These are phyloP conservation scores for Dendrobium chrysotoxum DNA, from an alignment of 106 monocot species.

Conservation along the genomic window DNA sequence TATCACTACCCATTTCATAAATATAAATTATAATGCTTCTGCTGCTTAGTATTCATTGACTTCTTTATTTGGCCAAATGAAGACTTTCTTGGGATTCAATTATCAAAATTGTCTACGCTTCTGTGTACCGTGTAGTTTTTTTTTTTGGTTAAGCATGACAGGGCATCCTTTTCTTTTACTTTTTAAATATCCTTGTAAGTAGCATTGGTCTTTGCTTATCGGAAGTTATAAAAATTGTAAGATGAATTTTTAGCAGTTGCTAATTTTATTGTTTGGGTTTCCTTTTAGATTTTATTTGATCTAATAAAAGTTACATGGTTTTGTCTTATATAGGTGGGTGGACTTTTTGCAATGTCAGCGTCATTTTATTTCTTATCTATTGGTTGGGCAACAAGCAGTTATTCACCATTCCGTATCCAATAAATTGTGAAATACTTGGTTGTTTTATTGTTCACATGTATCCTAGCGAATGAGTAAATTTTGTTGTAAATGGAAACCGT, in stretches of 20 bases:
- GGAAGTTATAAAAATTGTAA: background rate
- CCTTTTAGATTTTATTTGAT: background rate
- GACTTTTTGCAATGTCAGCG: constrained; percentile 63
- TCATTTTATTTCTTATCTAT: constrained; percentile 68
- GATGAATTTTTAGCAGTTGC: background rate
- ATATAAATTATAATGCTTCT: background rate
- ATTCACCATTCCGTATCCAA: constrained; percentile 84
- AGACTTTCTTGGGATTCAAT: background rate
- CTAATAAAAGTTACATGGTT: background rate
- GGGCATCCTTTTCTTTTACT: background rate
- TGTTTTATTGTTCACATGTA: background rate
- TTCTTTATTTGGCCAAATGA: background rate
- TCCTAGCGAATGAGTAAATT: background rate
- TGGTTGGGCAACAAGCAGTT: constrained; percentile 71
- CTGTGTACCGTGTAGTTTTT: background rate
- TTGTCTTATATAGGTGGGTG: constrained; percentile 45
- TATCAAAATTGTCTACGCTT: background rate
- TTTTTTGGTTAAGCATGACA: background rate
- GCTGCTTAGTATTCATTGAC: background rate
- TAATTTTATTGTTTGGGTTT: background rate
- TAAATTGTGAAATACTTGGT: background rate
- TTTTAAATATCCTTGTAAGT: background rate
- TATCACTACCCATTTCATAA: background rate
- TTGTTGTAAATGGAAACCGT: background rate
- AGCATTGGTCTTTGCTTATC: background rate